Evolutionary conservation across 148 eudicot genomes (phyloP).

Genomic region (Amaranthus hypochondriacus): DNA sequence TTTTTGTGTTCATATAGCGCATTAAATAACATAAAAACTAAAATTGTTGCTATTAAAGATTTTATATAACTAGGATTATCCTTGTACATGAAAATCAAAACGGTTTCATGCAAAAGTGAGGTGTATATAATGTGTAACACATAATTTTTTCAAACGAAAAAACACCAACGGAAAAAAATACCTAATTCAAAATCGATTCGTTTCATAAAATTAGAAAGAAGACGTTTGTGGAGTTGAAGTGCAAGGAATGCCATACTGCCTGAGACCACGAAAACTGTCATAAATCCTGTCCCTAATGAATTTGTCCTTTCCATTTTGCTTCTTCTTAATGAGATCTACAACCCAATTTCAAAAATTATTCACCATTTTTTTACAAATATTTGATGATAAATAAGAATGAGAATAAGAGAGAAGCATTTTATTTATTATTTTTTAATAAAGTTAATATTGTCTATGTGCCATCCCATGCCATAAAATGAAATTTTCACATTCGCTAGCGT

Average conservation of each 20-base stretch:
- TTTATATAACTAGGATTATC: too few species aligned
- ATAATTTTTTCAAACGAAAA: not conserved
- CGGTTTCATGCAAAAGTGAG: too few species aligned
- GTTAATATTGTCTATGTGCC: too few species aligned
- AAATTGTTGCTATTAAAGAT: too few species aligned
- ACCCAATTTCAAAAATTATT: slow-evolving; percentile 8
- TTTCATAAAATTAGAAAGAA: slow-evolving; percentile 75
- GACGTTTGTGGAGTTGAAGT: slow-evolving; percentile 57
- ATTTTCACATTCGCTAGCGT: too few species aligned
- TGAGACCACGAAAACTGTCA: slow-evolving; percentile 76
- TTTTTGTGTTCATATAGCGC: too few species aligned
- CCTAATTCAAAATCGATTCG: slow-evolving; percentile 63
- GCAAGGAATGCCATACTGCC: slow-evolving; percentile 71
- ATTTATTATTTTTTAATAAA: not conserved
- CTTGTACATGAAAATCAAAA: too few species aligned
- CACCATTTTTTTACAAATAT: not conserved
- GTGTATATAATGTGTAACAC: too few species aligned
- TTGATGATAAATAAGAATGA: slow-evolving; percentile 1
- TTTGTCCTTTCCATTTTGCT: slow-evolving; percentile 37
- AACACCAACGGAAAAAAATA: not conserved
- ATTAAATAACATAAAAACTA: too few species aligned
- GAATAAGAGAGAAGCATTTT: slow-evolving; percentile 7
- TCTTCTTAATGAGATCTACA: slow-evolving; percentile 1
- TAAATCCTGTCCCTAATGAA: slow-evolving; percentile 46
- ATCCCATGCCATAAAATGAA: too few species aligned